Conservation (phyloP, 1,139 yeast genomes). For the Debaryomyces subglobosus region DNA sequence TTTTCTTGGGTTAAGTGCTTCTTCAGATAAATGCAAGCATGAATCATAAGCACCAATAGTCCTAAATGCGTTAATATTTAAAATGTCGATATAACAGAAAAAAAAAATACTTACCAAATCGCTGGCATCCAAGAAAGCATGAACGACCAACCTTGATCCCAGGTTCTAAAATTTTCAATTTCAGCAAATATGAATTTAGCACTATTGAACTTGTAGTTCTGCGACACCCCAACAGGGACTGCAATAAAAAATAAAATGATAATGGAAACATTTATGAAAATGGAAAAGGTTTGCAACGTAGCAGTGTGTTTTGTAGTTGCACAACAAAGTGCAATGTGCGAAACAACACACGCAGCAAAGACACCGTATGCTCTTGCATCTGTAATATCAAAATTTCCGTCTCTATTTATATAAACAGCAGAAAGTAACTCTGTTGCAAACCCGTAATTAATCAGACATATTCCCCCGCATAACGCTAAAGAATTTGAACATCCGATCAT, state of each 20-base stretch:
- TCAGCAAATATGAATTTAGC: constrained; percentile 22
- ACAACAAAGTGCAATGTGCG: constrained; percentile 24
- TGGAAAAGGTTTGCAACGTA: constrained; percentile 25
- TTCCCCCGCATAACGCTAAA: constrained; percentile 30
- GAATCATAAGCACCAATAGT: constrained; percentile 38
- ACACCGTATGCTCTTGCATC: constrained; percentile 30
- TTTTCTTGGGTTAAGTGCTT: constrained; percentile 28
- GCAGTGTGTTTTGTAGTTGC: constrained; percentile 25
- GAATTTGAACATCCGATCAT: constrained; percentile 32
- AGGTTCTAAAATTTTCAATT: constrained; percentile 20
- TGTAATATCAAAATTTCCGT: constrained; percentile 27
- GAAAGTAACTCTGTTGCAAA: constrained; percentile 30
- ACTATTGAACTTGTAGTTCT: constrained; percentile 15
- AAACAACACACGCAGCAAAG: constrained; percentile 27
- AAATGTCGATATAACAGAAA: not conserved
- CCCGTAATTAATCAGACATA: constrained; percentile 32
- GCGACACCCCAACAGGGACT: constrained; percentile 29
- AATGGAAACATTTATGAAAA: constrained; percentile 20
- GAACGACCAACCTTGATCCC: constrained; percentile 27
- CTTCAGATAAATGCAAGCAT: constrained; percentile 36
- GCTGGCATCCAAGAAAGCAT: constrained; percentile 34
- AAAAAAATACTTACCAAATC: constrained; percentile 22
- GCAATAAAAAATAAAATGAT: constrained; percentile 26
- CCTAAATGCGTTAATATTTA: constrained; percentile 1
- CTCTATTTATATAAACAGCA: constrained; percentile 24